A percentile compares a stretch with the other conserved stretches of the same genome.
phyloP scores from a whole-genome alignment of 192 early-diverging fungal species.

The Umbelopsis ramanniana region DNA sequence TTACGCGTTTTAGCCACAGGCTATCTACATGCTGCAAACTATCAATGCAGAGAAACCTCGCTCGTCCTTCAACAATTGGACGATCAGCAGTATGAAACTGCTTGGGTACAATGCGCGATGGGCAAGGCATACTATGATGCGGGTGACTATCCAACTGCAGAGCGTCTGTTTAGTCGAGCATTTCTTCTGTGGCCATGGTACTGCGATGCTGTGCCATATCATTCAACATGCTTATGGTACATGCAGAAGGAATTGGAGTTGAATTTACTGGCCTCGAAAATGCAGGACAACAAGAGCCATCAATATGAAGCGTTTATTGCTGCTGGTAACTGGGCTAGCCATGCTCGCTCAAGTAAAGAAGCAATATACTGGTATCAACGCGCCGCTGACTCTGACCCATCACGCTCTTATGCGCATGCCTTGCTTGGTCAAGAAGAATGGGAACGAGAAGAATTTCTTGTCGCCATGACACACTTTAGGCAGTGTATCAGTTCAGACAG shows the following conservation, averaged over 20 bases:
- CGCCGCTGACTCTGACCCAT: slow-evolving; percentile 28
- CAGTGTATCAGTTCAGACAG: slow-evolving; percentile 33
- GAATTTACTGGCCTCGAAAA: slow-evolving; percentile 37
- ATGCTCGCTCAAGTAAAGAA: slow-evolving; percentile 21
- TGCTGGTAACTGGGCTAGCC: slow-evolving; percentile 39
- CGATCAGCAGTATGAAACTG: slow-evolving; percentile 36
- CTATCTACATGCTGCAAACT: slow-evolving; percentile 32
- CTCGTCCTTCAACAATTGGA: slow-evolving; percentile 34
- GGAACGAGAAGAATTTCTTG: slow-evolving; percentile 32
- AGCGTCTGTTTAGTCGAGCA: slow-evolving; percentile 28
- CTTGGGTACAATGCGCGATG: slow-evolving; percentile 29
- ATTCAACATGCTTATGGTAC: slow-evolving; percentile 40
- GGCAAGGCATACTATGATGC: slow-evolving; percentile 38
- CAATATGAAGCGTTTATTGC: slow-evolving; percentile 39
- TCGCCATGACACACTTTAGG: slow-evolving; percentile 33
- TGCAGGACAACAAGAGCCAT: slow-evolving; percentile 32
- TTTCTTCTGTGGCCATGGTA: slow-evolving; percentile 39
- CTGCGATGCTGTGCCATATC: slow-evolving; percentile 34
- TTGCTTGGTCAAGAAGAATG: slow-evolving; percentile 40
- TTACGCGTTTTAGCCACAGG: slow-evolving; percentile 26
- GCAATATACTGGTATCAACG: slow-evolving; percentile 36
- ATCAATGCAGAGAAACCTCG: slow-evolving; percentile 28
- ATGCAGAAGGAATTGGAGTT: slow-evolving; percentile 35
- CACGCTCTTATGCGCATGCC: slow-evolving; percentile 29
- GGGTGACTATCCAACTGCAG: slow-evolving; percentile 33